Evolutionary conservation across 495 filamentous ascomycete species (phyloP).

Genomic region (Aspergillus indologenus): DNA sequence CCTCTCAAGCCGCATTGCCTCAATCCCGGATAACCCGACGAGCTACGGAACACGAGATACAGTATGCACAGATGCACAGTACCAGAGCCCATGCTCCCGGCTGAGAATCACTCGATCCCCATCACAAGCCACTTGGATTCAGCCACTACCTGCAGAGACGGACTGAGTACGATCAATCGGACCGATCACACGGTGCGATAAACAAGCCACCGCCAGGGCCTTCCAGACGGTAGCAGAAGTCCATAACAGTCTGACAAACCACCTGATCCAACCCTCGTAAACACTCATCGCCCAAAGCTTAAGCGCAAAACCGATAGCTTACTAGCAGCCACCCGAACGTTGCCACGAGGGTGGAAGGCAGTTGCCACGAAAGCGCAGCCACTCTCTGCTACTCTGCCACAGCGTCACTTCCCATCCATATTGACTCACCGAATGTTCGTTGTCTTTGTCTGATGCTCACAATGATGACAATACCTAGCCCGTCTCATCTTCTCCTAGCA

Average conservation of each 20-base stretch:
- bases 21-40: neutral
- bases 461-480: too few species aligned
- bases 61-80: neutral
- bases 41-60: neutral
- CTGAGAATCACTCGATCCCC: neutral
- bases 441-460: too few species aligned
- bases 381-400: neutral
- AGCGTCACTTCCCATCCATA: neutral
- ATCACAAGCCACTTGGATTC: neutral
- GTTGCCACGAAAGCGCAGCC: neutral
- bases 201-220: neutral
- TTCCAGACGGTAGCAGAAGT: neutral
- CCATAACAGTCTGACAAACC: neutral
- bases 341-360: neutral
- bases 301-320: neutral
- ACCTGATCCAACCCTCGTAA: neutral
- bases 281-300: too few species aligned
- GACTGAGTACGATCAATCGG: neutral
- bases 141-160: neutral
- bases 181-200: neutral
- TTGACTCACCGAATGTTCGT: too few species aligned
- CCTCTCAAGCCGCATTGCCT: neutral
- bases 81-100: neutral
- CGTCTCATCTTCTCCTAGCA: too few species aligned
- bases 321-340: neutral